Evolutionary conservation across 352 stramenopile genomes (phyloP), one percentile per base, ranked within the genome.

Genomic region (Phytophthora kernoviae): DNA sequence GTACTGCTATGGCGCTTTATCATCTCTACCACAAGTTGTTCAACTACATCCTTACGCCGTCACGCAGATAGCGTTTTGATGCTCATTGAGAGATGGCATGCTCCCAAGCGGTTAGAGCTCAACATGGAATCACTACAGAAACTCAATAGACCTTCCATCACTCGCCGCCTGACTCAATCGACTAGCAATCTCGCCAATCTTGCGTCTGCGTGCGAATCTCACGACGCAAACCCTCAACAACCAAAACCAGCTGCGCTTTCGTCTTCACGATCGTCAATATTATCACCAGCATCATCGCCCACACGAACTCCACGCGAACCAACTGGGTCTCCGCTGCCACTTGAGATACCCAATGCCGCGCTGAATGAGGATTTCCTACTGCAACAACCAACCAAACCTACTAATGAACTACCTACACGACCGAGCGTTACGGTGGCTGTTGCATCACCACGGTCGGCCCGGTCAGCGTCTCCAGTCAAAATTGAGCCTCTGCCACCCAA

Each of bases 71-170:
- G 83, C 37, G 58, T 89, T 26, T 48, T 61, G 8, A 32, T 77
- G 37, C 54, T 92, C 1, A 48, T 78, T 17, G 56, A 64, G 0
- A 77, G 86, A 22, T 92, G 82, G 82, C 77, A 88, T 10, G 68
- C 78, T 1, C 74, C 78, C 0, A 87, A 84, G 30, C 78, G 80
- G 15, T 62, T 92, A 1, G 78, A 92, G 36, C 69, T 92, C 34
- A 92, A 89, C 59, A 62, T 89, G 30, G 82, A 90, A 57, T 82
- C 82, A 8, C 65, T 92, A 6, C 80, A 90, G 21, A 85, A 81
- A 32, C 42, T 70, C 33, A 60, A 59, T 36, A 40, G 60, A 73
- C 40, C 53, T 37, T 58, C 57, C 8, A 45, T 20, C 22, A 44
- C n/a, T 17, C 47, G 30, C 24, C 55, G 56, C 37, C 55, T 65